These are phyloP conservation scores for Rhynchospora breviuscula DNA, from an alignment of 176 grass and related monocot genomes.

Conservation along the genomic window DNA sequence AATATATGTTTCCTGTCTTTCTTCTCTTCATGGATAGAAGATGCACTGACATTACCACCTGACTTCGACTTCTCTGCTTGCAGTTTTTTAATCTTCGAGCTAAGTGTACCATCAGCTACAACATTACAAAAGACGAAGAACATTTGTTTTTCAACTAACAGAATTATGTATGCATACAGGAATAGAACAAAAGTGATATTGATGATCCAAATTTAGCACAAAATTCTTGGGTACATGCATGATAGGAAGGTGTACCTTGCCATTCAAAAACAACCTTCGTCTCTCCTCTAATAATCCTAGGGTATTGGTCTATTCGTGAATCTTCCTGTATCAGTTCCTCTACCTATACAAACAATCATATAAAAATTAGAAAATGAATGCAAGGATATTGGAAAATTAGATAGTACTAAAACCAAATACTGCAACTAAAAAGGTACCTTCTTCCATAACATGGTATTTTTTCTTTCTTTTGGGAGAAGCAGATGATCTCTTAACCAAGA, in stretches of 20 bases:
- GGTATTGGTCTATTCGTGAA: constrained; percentile 88
- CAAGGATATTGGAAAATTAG: background rate
- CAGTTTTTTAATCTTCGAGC: constrained; percentile 45
- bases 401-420: background rate
- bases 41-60: background rate
- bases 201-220: background rate
- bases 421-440: constrained; percentile 49
- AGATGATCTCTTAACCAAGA: constrained; percentile 91
- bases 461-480: constrained; percentile 65
- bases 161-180: background rate
- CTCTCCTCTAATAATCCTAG: constrained; percentile 88
- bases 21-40: constrained; percentile 14
- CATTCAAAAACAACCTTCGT: constrained; percentile 77
- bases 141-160: constrained; percentile 6
- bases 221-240: background rate
- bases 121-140: background rate
- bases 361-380: background rate
- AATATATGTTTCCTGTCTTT: constrained; percentile 24
- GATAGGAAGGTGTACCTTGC: constrained; percentile 58
- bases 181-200: background rate
- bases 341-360: constrained; percentile 42
- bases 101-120: constrained; percentile 57
- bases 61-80: constrained; percentile 29
- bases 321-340: constrained; percentile 84
- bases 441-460: constrained; percentile 63